phyloP scores from a whole-genome alignment of 176 grass and related monocot species.

The Hordeum vulgare region DNA sequence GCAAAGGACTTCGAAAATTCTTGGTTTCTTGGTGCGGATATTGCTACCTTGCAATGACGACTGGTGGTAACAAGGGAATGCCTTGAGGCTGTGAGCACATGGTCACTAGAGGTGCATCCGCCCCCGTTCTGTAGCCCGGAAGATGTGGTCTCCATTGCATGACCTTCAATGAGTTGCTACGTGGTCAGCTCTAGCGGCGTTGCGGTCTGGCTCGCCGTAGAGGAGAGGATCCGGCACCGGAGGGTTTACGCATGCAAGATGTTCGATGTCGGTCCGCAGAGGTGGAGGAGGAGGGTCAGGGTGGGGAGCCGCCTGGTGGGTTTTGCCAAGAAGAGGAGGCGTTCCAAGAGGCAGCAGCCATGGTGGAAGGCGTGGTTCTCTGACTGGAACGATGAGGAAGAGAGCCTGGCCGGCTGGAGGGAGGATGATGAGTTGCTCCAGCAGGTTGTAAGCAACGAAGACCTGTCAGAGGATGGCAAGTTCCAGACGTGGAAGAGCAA shows the following conservation, averaged over 20 bases:
- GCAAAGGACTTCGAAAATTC: not conserved
- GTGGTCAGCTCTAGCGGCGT: slow-evolving; percentile 30
- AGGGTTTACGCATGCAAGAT: slow-evolving; percentile 24
- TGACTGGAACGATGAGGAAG: slow-evolving; percentile 48
- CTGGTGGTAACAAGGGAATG: not conserved
- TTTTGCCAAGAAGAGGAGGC: slow-evolving; percentile 33
- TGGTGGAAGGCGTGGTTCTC: slow-evolving; percentile 74
- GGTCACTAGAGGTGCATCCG: not conserved
- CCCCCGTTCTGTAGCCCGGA: slow-evolving; percentile 9
- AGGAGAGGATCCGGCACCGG: slow-evolving; percentile 13
- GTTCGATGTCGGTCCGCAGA: slow-evolving; percentile 36
- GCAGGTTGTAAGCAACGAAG: slow-evolving; percentile 24
- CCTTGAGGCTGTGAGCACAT: slow-evolving; percentile 26
- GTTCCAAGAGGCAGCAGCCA: slow-evolving; percentile 37
- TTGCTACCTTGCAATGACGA: not conserved
- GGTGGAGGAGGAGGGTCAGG: slow-evolving; percentile 28
- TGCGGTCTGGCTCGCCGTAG: not conserved
- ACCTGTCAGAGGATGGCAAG: slow-evolving; percentile 58
- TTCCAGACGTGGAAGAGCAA: slow-evolving; percentile 80
- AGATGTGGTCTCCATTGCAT: slow-evolving; percentile 28
- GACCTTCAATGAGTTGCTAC: slow-evolving; percentile 62
- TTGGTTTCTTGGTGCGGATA: not conserved
- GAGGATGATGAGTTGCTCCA: slow-evolving; percentile 40
- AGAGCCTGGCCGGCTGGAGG: slow-evolving; percentile 46
- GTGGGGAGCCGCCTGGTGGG: slow-evolving; percentile 18